Evolutionary conservation across 306 rosid genomes (phyloP).

Genomic region (Quercus mongolica): DNA sequence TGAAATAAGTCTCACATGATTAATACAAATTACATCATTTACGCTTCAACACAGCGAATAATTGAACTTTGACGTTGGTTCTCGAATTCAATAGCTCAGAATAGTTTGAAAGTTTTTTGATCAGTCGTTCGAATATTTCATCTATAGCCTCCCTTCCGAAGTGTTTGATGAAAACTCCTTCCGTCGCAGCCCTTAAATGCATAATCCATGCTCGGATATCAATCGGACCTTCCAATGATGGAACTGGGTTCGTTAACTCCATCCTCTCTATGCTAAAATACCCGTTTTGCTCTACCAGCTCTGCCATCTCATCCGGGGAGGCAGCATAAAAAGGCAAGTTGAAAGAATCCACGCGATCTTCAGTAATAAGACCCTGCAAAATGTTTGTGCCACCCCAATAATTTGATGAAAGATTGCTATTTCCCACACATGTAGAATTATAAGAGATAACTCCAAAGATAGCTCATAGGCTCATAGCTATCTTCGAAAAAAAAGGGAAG

Average conservation of each 20-base stretch:
- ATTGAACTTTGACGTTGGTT: slow-evolving; percentile 31
- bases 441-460: background rate
- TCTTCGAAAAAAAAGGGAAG: too few relatives aligned
- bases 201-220: slow-evolving; percentile 10
- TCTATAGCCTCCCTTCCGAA: slow-evolving; percentile 28
- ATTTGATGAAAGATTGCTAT: background rate
- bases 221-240: slow-evolving; percentile 31
- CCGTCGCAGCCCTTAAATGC: slow-evolving; percentile 52
- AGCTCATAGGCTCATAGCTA: too few relatives aligned
- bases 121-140: slow-evolving; percentile 34
- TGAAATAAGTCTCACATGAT: background rate
- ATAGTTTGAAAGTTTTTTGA: background rate
- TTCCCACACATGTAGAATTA: background rate
- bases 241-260: slow-evolving; percentile 39
- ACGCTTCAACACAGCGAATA: slow-evolving; percentile 41
- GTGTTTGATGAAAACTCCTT: slow-evolving; percentile 33
- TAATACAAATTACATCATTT: background rate
- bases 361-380: slow-evolving; percentile 36
- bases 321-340: slow-evolving; percentile 50
- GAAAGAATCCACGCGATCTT: slow-evolving; percentile 47
- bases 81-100: slow-evolving; percentile 19
- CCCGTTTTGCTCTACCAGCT: slow-evolving; percentile 41
- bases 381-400: background rate
- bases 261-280: slow-evolving; percentile 37
- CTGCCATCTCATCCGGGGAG: slow-evolving; percentile 37